Percentiles rank a stretch among this genome's conserved stretches.
Conservation (phyloP, 2,329 filamentous ascomycete genomes). For the Curvularia spicifera region DNA sequence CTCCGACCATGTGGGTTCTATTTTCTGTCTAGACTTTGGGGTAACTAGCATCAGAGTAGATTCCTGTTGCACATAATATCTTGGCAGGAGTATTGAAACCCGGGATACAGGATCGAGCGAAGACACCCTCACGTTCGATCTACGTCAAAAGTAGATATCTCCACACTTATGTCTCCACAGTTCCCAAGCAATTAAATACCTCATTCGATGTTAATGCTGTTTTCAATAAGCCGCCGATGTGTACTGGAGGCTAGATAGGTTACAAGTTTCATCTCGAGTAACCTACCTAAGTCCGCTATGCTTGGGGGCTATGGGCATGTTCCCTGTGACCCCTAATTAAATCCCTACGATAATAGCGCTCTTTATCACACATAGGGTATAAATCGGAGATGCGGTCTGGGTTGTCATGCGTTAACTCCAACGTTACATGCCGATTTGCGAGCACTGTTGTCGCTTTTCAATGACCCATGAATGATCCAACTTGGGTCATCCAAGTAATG, state of each 20-base stretch:
- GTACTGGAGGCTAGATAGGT: background rate
- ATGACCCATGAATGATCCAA: background rate
- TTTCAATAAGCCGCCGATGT: background rate
- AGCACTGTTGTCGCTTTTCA: background rate
- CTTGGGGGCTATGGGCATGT: background rate
- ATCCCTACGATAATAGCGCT: background rate
- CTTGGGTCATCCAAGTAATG: background rate
- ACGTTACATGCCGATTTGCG: background rate
- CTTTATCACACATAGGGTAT: background rate
- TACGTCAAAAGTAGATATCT: background rate
- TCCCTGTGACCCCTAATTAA: background rate
- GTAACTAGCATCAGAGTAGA: background rate
- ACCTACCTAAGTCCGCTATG: background rate
- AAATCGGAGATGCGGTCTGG: background rate
- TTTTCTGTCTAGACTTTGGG: background rate
- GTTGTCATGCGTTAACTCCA: background rate
- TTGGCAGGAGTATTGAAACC: constrained; percentile 1
- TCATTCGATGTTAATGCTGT: background rate
- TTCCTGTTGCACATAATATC: background rate
- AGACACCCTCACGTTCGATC: background rate
- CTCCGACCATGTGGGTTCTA: background rate
- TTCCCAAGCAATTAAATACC: background rate
- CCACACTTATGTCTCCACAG: background rate
- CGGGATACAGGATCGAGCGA: background rate
- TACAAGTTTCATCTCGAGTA: background rate